Conservation (phyloP, 2,329 filamentous ascomycete genomes). For the Pseudocercospora cruenta region DNA sequence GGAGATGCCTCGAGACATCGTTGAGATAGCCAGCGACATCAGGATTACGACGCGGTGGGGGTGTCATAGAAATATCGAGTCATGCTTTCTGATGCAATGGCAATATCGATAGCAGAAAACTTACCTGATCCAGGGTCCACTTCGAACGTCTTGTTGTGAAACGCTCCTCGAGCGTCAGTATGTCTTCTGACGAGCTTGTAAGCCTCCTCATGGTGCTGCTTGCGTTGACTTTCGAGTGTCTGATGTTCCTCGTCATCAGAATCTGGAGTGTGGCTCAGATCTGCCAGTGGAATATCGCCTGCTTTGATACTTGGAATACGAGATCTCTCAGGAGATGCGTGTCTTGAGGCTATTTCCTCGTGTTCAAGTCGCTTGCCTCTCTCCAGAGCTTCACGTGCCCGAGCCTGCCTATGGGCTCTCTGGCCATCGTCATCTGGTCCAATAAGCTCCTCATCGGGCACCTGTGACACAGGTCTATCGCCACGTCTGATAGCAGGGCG, state of each 20-base stretch:
- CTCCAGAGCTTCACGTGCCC: slow-evolving; percentile 39
- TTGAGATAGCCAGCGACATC: background rate
- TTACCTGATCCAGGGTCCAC: slow-evolving; percentile 13
- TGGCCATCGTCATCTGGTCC: slow-evolving; percentile 30
- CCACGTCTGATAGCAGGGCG: slow-evolving; percentile 36
- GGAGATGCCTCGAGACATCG: background rate
- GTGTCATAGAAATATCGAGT: background rate
- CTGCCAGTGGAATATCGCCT: slow-evolving; percentile 36
- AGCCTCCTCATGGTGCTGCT: slow-evolving; percentile 45
- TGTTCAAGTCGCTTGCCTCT: slow-evolving; percentile 40
- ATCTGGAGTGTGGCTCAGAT: slow-evolving; percentile 31
- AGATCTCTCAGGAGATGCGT: slow-evolving; percentile 30
- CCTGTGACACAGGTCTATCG: slow-evolving; percentile 19
- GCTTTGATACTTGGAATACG: slow-evolving; percentile 19
- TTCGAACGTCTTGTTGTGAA: slow-evolving; percentile 21
- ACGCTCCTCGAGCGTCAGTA: slow-evolving; percentile 32
- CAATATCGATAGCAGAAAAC: background rate
- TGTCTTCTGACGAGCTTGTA: slow-evolving; percentile 49
- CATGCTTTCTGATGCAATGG: background rate
- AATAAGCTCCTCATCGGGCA: slow-evolving; percentile 28
- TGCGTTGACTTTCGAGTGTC: slow-evolving; percentile 27
- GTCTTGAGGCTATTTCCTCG: slow-evolving; percentile 36
- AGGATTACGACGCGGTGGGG: slow-evolving; percentile 29
- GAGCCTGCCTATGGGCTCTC: slow-evolving; percentile 27
- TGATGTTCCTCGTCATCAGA: slow-evolving; percentile 24